phyloP scores from a whole-genome alignment of 352 stramenopile genomes.

The Chrysophaeum taylorii region DNA sequence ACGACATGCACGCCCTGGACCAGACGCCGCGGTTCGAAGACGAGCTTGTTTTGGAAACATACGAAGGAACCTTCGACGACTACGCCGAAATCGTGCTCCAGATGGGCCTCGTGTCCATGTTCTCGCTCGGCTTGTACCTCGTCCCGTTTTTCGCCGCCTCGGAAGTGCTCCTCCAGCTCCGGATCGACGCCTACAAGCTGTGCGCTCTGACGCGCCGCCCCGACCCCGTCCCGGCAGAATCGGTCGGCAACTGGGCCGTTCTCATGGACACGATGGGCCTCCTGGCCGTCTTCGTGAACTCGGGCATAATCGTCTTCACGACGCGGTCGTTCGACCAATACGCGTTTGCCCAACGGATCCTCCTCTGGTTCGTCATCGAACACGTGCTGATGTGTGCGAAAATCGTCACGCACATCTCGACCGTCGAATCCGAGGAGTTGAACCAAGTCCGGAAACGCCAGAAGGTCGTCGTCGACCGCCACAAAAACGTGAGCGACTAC shows the following conservation, averaged over 20 bases:
- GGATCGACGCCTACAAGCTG: conserved; percentile 44
- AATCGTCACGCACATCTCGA: background rate
- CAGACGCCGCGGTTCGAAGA: conserved; percentile 29
- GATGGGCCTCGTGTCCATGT: conserved; percentile 71
- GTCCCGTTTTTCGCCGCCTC: conserved; percentile 58
- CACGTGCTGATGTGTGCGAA: conserved; percentile 25
- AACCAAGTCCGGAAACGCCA: background rate
- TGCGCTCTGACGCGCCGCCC: conserved; percentile 54
- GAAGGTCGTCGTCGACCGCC: background rate
- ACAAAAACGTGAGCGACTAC: background rate
- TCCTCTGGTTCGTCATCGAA: conserved; percentile 55
- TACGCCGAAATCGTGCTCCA: conserved; percentile 53
- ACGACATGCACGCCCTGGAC: too few relatives aligned
- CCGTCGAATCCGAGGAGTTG: background rate
- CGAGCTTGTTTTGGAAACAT: conserved; percentile 21
- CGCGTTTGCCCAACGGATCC: conserved; percentile 37
- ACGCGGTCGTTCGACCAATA: conserved; percentile 43
- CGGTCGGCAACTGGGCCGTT: conserved; percentile 61
- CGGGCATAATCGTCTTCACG: conserved; percentile 62
- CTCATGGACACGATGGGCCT: conserved; percentile 65
- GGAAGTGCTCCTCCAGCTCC: conserved; percentile 65
- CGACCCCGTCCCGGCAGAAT: conserved; percentile 51
- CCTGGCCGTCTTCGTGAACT: conserved; percentile 63
- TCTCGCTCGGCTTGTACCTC: conserved; percentile 62
- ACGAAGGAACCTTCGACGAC: conserved; percentile 54